phyloP scores from a whole-genome alignment of 2,329 filamentous ascomycete genomes.

The Alternaria sp. region DNA sequence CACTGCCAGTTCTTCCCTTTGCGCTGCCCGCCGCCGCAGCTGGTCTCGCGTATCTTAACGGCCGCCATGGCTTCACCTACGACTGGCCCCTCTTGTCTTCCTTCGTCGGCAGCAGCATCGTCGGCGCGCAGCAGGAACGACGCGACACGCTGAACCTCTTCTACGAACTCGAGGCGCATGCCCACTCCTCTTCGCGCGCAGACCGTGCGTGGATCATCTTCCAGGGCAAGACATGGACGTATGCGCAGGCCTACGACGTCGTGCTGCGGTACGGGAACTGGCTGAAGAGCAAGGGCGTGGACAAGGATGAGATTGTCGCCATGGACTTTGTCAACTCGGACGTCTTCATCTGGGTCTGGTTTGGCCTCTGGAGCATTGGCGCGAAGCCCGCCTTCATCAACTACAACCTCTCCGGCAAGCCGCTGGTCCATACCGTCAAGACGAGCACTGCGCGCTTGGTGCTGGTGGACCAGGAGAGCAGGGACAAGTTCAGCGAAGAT shows the following conservation, averaged over 20 bases:
- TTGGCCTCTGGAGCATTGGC: constrained; percentile 47
- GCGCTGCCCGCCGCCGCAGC: constrained; percentile 46
- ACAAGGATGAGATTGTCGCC: constrained; percentile 47
- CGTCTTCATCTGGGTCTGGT: constrained; percentile 48
- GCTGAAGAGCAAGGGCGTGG: constrained; percentile 44
- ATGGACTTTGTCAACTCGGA: constrained; percentile 49
- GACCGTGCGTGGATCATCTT: constrained; percentile 43
- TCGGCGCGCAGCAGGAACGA: constrained; percentile 57
- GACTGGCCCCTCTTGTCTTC: constrained; percentile 67
- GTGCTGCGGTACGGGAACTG: constrained; percentile 46
- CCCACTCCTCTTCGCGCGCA: constrained; percentile 31
- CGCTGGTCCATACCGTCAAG: constrained; percentile 59
- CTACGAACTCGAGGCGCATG: constrained; percentile 44
- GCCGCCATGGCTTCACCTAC: constrained; percentile 68
- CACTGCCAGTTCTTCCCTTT: constrained; percentile 31
- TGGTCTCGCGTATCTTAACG: constrained; percentile 68
- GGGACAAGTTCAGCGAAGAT: constrained; percentile 35
- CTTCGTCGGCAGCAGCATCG: constrained; percentile 56
- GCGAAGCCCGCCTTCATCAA: constrained; percentile 50
- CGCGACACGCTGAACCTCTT: constrained; percentile 67
- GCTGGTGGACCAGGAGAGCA: constrained; percentile 63
- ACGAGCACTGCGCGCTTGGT: constrained; percentile 64
- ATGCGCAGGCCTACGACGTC: constrained; percentile 44
- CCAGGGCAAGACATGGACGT: constrained; percentile 43
- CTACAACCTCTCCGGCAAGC: constrained; percentile 47